These are phyloP conservation scores for Schwanniomyces occidentalis DNA, from an alignment of 805 yeast genomes.

Conservation along the genomic window DNA sequence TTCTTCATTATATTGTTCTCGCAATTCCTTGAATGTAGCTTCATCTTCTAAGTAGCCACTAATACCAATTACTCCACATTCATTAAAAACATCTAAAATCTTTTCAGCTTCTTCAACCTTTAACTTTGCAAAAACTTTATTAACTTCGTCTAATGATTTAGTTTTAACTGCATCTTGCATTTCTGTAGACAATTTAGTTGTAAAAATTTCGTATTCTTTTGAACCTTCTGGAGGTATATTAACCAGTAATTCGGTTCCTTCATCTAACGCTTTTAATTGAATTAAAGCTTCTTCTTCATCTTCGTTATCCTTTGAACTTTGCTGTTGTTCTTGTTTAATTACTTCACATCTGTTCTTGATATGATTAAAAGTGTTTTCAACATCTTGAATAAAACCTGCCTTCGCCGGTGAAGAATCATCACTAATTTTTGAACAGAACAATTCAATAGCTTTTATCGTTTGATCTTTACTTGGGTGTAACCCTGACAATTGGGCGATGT, in stretches of 20 bases:
- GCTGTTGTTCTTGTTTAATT: slow-evolving; percentile 51
- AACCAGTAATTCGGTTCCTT: slow-evolving; percentile 71
- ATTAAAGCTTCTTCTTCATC: slow-evolving; percentile 70
- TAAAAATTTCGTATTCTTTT: slow-evolving; percentile 56
- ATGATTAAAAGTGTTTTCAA: slow-evolving; percentile 71
- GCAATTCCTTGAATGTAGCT: slow-evolving; percentile 58
- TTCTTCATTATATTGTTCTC: slow-evolving; percentile 45
- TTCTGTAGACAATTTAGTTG: slow-evolving; percentile 49
- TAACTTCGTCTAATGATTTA: slow-evolving; percentile 71
- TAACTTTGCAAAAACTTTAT: slow-evolving; percentile 74
- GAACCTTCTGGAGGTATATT: slow-evolving; percentile 62
- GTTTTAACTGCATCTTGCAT: slow-evolving; percentile 80
- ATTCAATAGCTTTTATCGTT: slow-evolving; percentile 48
- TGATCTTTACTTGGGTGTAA: slow-evolving; percentile 28
- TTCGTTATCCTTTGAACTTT: slow-evolving; percentile 23
- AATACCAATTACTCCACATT: slow-evolving; percentile 81
- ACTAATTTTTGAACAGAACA: slow-evolving; percentile 66
- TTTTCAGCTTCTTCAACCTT: slow-evolving; percentile 77
- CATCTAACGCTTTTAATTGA: slow-evolving; percentile 87
- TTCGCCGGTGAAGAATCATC: slow-evolving; percentile 59
- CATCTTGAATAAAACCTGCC: slow-evolving; percentile 70
- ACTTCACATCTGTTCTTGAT: slow-evolving; percentile 73
- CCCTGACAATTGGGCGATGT: slow-evolving; percentile 51
- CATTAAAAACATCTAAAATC: slow-evolving; percentile 70
- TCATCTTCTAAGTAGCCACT: slow-evolving; percentile 75